Evolutionary conservation across 2,329 filamentous ascomycete genomes (phyloP).

Genomic region (Ophiocordyceps australis): DNA sequence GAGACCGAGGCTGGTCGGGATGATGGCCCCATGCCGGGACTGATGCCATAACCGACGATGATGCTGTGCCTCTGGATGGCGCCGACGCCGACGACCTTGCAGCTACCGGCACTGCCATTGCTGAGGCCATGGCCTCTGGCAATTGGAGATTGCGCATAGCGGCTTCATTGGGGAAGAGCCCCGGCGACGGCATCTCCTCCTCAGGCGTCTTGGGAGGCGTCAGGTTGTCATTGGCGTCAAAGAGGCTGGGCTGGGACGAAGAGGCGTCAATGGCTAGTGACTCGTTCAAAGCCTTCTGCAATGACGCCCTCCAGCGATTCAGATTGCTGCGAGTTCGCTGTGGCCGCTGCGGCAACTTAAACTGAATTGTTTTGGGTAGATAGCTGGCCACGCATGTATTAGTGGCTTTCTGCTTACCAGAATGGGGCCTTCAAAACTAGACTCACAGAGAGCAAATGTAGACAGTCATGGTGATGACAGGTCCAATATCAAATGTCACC

Average conservation of each 20-base stretch:
- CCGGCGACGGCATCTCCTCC: conserved; percentile 22
- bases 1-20: conserved; percentile 62
- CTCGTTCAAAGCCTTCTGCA: too few relatives aligned
- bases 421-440: too few relatives aligned
- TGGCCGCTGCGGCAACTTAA: conserved; percentile 45
- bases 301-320: too few relatives aligned
- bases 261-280: too few relatives aligned
- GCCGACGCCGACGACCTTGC: too few relatives aligned
- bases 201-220: conserved; percentile 38
- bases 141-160: conserved; percentile 39
- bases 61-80: too few relatives aligned
- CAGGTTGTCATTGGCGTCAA: conserved; percentile 25
- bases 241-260: conserved; percentile 35
- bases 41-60: too few relatives aligned
- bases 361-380: conserved; percentile 82
- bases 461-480: conserved; percentile 14
- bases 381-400: conserved; percentile 36
- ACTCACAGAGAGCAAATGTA: conserved; percentile 21
- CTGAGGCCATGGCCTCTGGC: conserved; percentile 33
- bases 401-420: too few relatives aligned
- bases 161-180: conserved; percentile 39
- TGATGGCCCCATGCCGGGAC: conserved; percentile 61
- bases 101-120: too few relatives aligned
- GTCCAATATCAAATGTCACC: too few relatives aligned
- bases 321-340: conserved; percentile 16